These are phyloP conservation scores for Penicillium silybi DNA, from an alignment of 495 filamentous ascomycete genomes.

Conservation along the genomic window DNA sequence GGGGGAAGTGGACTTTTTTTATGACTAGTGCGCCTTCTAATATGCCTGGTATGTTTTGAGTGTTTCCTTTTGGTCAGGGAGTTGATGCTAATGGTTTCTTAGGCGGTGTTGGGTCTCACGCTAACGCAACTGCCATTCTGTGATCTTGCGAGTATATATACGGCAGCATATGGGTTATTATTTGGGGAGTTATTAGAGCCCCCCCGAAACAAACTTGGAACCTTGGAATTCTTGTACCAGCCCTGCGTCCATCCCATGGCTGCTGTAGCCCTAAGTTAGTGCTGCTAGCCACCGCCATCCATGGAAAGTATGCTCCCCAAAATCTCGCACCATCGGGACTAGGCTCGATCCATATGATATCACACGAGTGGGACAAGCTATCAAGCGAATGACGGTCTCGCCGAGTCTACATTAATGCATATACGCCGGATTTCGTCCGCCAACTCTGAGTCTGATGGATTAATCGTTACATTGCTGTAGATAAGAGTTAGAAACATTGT, in stretches of 20 bases:
- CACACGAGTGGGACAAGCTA: background rate
- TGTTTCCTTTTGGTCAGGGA: background rate
- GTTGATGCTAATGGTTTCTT: background rate
- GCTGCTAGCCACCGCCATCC: too few species aligned
- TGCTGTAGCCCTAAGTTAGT: too few species aligned
- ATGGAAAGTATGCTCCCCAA: constrained; percentile 45
- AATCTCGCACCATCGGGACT: background rate
- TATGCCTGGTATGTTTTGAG: constrained; percentile 41
- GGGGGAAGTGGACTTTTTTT: constrained; percentile 63
- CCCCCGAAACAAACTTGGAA: too few species aligned
- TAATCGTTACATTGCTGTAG: too few species aligned
- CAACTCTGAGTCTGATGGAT: too few species aligned
- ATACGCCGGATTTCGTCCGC: too few species aligned
- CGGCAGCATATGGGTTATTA: too few species aligned
- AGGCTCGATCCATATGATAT: background rate
- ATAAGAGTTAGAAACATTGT: too few species aligned
- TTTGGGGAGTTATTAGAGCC: too few species aligned
- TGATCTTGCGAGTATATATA: constrained; percentile 14
- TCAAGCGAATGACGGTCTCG: background rate
- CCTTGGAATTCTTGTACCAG: too few species aligned
- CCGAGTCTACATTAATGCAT: background rate
- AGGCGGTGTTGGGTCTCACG: constrained; percentile 23
- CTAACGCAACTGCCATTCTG: constrained; percentile 46
- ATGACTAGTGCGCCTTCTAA: constrained; percentile 59
- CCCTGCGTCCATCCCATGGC: too few species aligned